Evolutionary conservation across 1,284 basidiomycete genomes (phyloP), one percentile per base, ranked within the genome.

Genomic region (Ustilago shanxiensis): DNA sequence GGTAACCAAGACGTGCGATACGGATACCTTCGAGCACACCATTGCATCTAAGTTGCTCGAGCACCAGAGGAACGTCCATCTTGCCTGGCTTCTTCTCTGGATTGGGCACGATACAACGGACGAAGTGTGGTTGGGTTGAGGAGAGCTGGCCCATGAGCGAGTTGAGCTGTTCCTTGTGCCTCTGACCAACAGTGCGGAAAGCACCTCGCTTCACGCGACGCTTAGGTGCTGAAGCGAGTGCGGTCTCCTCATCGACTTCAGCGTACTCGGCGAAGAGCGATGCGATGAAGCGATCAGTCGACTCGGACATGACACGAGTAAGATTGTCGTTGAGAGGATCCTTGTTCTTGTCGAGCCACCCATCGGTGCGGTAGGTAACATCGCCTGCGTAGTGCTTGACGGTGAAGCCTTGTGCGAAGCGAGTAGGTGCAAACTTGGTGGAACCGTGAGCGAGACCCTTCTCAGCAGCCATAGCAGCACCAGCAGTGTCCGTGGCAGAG

Each of bases 341-440:
- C 88, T 98, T 98, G 89, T 99, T 99, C 91, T 99, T 99, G 88
- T 97, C 95, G 72, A 99, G 89, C 97, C 97, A 99, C 10, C 95
- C 93, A 44, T 95, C 92, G 1, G 96, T 98, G 51, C 92, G 90
- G 83, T 99, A 99, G 84, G 98, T 95, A 82, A 99, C 97, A 71
- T 92, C 92, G 54, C 95, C 97, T 0, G 97, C 97, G 85, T 99
- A 99, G 86, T 99, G 97, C 78, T 94, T 92, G 66, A 99, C 90
- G 72, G 95, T 91, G 88, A 99, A 99, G 14, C 97, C 96, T 83
- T 95, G 78, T 51, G 94, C 92, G 84, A 98, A 97, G 8, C 95
- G 90, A 8, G 94, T 90, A 0, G 94, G 91, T 62, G 92, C 91
- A 86, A 95, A 98, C 86, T 99, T 98, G 58, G 81, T 77, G 24